phyloP scores from a whole-genome alignment of 306 rosid genomes.

The Vigna radiata region DNA sequence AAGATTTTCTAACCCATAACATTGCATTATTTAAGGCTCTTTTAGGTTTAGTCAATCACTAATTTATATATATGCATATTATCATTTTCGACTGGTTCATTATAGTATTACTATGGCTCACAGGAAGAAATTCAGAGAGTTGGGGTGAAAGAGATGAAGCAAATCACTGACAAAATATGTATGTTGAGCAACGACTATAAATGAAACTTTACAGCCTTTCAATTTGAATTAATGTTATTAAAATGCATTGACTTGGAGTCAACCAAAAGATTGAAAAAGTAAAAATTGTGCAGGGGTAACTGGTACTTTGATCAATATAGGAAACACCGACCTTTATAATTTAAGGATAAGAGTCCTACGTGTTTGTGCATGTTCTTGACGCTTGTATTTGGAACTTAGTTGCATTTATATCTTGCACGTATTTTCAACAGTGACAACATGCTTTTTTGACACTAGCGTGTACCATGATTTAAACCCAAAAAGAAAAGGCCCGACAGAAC shows the following conservation, averaged over 20 bases:
- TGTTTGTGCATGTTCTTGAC: conserved; percentile 24
- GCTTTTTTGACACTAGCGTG: conserved; percentile 27
- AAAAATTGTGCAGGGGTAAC: neutral
- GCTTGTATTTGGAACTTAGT: conserved; percentile 22
- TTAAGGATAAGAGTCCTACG: conserved; percentile 27
- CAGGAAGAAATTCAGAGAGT: neutral
- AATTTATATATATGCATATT: too few relatives aligned
- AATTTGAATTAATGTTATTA: neutral
- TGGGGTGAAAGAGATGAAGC: neutral
- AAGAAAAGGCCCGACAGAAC: neutral
- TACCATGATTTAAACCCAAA: neutral
- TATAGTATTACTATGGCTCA: neutral
- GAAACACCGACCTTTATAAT: neutral
- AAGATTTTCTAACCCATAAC: neutral
- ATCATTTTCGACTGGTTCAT: too few relatives aligned
- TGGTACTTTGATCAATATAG: neutral
- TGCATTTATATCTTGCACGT: conserved; percentile 52
- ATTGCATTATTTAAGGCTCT: neutral
- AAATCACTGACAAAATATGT: neutral
- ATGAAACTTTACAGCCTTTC: neutral
- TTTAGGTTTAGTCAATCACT: neutral
- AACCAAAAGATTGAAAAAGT: neutral
- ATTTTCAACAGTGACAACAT: conserved; percentile 42
- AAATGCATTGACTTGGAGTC: neutral
- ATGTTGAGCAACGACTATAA: neutral